These are phyloP conservation scores for Pulveroboletus sp. DNA, from an alignment of 768 basidiomycete species.

Conservation along the genomic window DNA sequence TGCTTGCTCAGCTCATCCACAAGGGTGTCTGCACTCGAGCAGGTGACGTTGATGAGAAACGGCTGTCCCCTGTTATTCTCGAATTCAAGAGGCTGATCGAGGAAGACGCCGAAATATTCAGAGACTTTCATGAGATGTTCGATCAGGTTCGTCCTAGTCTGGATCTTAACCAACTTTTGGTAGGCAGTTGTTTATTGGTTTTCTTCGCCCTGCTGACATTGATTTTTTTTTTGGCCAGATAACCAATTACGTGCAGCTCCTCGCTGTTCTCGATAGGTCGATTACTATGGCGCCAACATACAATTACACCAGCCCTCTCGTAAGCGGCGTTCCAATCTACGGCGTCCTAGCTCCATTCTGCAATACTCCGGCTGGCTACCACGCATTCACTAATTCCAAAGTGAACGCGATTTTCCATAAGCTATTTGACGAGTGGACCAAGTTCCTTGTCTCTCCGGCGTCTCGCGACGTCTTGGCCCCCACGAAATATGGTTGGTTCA, in stretches of 20 bases:
- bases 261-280: slow-evolving; percentile 11
- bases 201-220: not conserved
- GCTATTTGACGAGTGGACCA: slow-evolving; percentile 39
- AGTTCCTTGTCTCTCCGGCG: slow-evolving; percentile 40
- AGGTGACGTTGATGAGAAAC: slow-evolving; percentile 5
- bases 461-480: slow-evolving; percentile 41
- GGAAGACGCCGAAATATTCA: slow-evolving; percentile 16
- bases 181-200: not conserved
- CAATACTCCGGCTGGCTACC: slow-evolving; percentile 19
- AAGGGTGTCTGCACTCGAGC: slow-evolving; percentile 7
- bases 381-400: slow-evolving; percentile 27
- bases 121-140: slow-evolving; percentile 25
- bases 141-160: slow-evolving; percentile 2
- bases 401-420: slow-evolving; percentile 36
- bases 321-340: slow-evolving; percentile 14
- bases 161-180: not conserved
- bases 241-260: slow-evolving; percentile 1
- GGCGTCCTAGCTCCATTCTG: slow-evolving; percentile 22
- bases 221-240: not conserved
- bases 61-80: slow-evolving; percentile 13
- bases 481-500: slow-evolving; percentile 47
- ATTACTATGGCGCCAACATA: slow-evolving; percentile 16
- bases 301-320: slow-evolving; percentile 13
- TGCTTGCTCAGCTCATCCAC: slow-evolving; percentile 24
- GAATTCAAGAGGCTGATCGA: slow-evolving; percentile 25